Percentiles rank a stretch among this genome's conserved stretches.
phyloP scores from a whole-genome alignment of 176 grass and related monocot species.

The Aechmea fasciata region DNA sequence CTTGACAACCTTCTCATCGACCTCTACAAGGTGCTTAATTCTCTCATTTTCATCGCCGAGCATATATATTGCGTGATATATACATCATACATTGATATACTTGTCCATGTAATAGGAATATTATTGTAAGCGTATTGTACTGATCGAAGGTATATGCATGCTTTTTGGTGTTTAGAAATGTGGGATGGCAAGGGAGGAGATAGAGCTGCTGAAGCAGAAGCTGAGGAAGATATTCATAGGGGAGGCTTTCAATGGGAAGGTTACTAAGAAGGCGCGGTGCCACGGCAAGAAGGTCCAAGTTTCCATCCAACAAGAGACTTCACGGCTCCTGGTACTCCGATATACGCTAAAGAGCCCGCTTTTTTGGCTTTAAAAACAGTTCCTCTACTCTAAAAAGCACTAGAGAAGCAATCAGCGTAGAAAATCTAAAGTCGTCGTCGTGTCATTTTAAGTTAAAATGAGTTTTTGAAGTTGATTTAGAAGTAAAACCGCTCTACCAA shows the following conservation, averaged over 20 bases:
- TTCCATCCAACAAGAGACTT: constrained; percentile 75
- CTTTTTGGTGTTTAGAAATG: constrained; percentile 34
- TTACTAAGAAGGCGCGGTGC: constrained; percentile 53
- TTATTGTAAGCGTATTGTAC: too few species aligned
- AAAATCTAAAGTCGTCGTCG: too few species aligned
- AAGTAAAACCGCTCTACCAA: too few species aligned
- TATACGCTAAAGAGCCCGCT: not conserved
- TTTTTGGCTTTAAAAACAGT: too few species aligned
- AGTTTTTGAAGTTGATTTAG: too few species aligned
- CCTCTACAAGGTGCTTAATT: constrained; percentile 29
- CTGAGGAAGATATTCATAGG: constrained; percentile 70
- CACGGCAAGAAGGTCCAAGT: constrained; percentile 87
- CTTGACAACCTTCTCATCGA: constrained; percentile 83
- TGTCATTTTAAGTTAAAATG: too few species aligned
- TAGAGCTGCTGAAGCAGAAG: constrained; percentile 75
- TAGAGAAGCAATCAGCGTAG: too few species aligned
- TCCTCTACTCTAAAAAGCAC: too few species aligned
- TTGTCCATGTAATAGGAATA: too few species aligned
- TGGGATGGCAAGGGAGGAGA: constrained; percentile 65
- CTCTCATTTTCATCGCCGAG: too few species aligned
- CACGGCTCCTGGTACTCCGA: constrained; percentile 38
- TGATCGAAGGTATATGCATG: not conserved
- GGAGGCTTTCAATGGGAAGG: constrained; percentile 56
- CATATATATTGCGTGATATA: not conserved
- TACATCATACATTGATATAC: too few species aligned